Evolutionary conservation across 2,329 filamentous ascomycete genomes (phyloP), one percentile per base, ranked within the genome.

Genomic region (Coccinonectria pachysandricola): DNA sequence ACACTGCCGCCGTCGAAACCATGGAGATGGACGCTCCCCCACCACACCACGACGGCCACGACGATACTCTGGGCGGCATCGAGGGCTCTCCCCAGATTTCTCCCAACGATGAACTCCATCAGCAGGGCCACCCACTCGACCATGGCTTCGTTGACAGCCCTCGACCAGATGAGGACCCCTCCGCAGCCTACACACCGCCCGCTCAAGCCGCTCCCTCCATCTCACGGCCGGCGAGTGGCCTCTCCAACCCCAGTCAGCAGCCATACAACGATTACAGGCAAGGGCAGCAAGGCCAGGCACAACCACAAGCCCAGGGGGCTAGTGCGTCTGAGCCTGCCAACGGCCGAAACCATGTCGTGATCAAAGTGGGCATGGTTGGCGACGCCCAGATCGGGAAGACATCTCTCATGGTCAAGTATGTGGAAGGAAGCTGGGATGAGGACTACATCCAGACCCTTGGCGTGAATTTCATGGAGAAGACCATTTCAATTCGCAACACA

Each of bases 391-490:
- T 98, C 45, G 91, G 91, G 51, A 98, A 98, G 71, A 98, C 91
- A 11, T 95, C 87, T 39, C 62, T 98, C 52, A 98, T 98, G 91
- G 91, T 98, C 50, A 98, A 98, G 58, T 98, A 98, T 52, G 91
- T 98, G 30, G 91, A 98, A 61, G 91, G 91, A 34, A 95, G 87
- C 59, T 98, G 91, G 86, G 91, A 98, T 56, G 91, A 98, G 61
- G 91, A 98, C 56, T 98, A 98, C 58, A 98, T 98, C 49, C 91
- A 98, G 61, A 98, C 91, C 12, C 64, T 98, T 22, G 91, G 91
- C 42, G 91, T 98, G 59, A 98, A 98, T 59, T 98, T 98, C 60
- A 98, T 98, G 91, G 91, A 98, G 58, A 98, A 98, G 70, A 98
- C 91, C 18, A 98, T 98, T 52, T 93, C 85, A 37, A 98, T 98